phyloP scores from a whole-genome alignment of 2,329 filamentous ascomycete species.

The Claviceps humidiphila region DNA sequence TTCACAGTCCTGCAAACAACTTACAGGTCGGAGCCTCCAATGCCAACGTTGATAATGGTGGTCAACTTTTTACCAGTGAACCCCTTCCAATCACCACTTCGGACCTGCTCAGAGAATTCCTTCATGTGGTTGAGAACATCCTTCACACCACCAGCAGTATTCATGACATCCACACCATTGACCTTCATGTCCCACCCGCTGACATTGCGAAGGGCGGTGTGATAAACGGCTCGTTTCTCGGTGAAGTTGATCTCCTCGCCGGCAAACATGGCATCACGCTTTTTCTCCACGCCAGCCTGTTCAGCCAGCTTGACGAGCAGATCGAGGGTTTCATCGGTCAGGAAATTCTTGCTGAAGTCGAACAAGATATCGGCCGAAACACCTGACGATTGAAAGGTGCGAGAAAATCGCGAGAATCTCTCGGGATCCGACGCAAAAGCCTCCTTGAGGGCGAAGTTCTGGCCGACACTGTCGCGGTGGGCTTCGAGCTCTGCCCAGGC shows the following conservation, averaged over 20 bases:
- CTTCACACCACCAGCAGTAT: conserved; percentile 76
- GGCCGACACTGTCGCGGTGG: conserved; percentile 76
- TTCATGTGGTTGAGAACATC: conserved; percentile 93
- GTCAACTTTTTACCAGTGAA: conserved; percentile 95
- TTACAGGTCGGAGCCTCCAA: conserved; percentile 95
- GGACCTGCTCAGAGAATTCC: conserved; percentile 89
- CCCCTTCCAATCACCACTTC: conserved; percentile 93
- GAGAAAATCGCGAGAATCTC: conserved; percentile 83
- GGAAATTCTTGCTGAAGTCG: conserved; percentile 98
- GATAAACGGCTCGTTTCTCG: conserved; percentile 90
- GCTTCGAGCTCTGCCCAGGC: conserved; percentile 85
- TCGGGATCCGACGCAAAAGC: conserved; percentile 79
- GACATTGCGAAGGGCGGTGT: conserved; percentile 85
- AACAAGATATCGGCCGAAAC: conserved; percentile 86
- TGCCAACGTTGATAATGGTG: conserved; percentile 93
- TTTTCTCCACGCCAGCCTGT: conserved; percentile 81
- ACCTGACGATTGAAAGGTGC: conserved; percentile 68
- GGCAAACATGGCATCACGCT: conserved; percentile 93
- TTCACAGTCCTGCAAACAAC: conserved; percentile 22
- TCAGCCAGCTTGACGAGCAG: conserved; percentile 81
- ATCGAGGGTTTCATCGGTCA: conserved; percentile 82
- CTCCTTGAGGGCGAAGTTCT: conserved; percentile 84
- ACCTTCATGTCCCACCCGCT: conserved; percentile 72
- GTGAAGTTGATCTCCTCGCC: conserved; percentile 99
- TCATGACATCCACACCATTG: conserved; percentile 85